Evolutionary conservation across 1,139 yeast species (phyloP), one percentile per base, ranked within the genome.

Genomic region (Magnusiomyces tetraspermus): DNA sequence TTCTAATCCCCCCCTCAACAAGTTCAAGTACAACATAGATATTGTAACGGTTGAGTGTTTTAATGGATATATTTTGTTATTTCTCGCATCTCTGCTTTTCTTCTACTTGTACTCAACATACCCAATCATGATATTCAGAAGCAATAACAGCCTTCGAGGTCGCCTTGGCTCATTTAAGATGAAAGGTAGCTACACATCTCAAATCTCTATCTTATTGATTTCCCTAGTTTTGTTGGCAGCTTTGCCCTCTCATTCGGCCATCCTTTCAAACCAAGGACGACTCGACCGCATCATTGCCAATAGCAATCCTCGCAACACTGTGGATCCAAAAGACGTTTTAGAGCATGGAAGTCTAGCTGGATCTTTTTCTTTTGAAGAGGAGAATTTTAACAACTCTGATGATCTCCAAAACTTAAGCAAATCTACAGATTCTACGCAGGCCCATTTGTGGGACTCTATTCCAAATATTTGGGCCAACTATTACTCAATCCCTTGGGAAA

Each of bases 401-500:
- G 13, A 28, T 2, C 13, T 26, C 19, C 23, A 30, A 2, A 21
- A 23, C 22, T 28, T 15, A 26, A 17, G 17, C 5, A n/a, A 28
- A 6, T 22, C 15, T 40, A 17, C 44, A 17, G 46, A 43, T 4
- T 28, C 37, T 23, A 6, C 33, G 10, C n/a, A 23, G 8, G 23
- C n/a, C 8, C 3, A n/a, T 24, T 23, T 23, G 22, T 42, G 23
- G 13, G 40, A n/a, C 15, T 8, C 11, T 36, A 19, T 43, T 24
- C 46, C 46, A 11, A 43, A 46, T 31, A 41, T 60, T 6, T 60
- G 64, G 63, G 28, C 54, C 10, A 47, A 53, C 11, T 61, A 56
- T 49, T 57, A 56, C 24, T 54, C 59, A 1, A 51, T 60, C 15
- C 61, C 63, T 8, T 51, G 59, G 46, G 61, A 58, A 38, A 26